phyloP scores from a whole-genome alignment of 768 basidiomycete species.

The Mycena indigotica region DNA sequence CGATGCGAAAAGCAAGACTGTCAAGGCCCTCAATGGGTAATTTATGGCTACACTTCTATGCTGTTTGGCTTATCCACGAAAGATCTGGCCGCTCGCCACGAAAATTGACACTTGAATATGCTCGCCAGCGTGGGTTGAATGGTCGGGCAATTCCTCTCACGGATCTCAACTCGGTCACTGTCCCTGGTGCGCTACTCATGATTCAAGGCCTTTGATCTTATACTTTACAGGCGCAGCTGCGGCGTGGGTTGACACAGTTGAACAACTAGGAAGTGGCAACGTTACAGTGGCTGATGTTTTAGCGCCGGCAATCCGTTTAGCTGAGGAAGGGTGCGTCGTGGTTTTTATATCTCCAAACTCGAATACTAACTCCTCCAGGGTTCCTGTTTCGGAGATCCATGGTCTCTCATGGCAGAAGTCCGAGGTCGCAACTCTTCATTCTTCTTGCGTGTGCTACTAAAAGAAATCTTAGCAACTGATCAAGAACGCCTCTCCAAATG shows the following conservation, averaged over 20 bases:
- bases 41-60: neutral
- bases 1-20: constrained; percentile 76
- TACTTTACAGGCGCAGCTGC: constrained; percentile 75
- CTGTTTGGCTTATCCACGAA: neutral
- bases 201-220: neutral
- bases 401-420: constrained; percentile 59
- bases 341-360: neutral
- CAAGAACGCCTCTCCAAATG: constrained; percentile 83
- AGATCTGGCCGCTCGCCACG: constrained; percentile 81
- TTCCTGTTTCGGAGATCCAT: constrained; percentile 86
- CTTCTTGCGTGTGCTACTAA: constrained; percentile 2
- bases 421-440: constrained; percentile 43
- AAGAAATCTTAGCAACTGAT: constrained; percentile 49
- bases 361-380: constrained; percentile 42
- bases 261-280: constrained; percentile 78
- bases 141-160: constrained; percentile 72
- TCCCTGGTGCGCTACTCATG: constrained; percentile 57
- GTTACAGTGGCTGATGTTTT: constrained; percentile 67
- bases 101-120: constrained; percentile 74
- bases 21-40: constrained; percentile 84
- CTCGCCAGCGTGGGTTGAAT: constrained; percentile 66
- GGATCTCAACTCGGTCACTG: constrained; percentile 90
- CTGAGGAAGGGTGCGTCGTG: constrained; percentile 80
- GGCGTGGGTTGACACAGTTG: constrained; percentile 91
- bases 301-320: constrained; percentile 86